Evolutionary conservation across 2,329 filamentous ascomycete genomes (phyloP).

Genomic region (Xenosphaeropsis pyriputrescens): DNA sequence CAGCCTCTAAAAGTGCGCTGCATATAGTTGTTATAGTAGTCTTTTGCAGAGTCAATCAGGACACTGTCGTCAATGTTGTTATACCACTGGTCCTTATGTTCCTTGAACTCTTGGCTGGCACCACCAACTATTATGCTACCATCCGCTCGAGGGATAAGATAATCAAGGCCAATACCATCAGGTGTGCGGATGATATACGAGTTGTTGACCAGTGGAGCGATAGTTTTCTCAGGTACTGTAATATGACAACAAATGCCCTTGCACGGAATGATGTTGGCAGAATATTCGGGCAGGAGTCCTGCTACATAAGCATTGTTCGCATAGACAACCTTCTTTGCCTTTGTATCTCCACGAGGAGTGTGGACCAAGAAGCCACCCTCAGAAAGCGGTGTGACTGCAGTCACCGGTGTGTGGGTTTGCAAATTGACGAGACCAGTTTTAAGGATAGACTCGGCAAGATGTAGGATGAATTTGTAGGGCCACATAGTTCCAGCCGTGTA

Average conservation of each 20-base stretch:
- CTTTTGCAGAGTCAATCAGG: conserved; percentile 24
- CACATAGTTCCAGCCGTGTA: conserved; percentile 21
- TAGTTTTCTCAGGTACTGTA: conserved; percentile 4
- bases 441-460: conserved; percentile 31
- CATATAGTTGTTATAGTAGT: conserved; percentile 33
- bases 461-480: conserved; percentile 44
- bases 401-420: conserved; percentile 34
- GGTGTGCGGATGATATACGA: neutral
- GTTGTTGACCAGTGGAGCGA: conserved; percentile 4
- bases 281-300: conserved; percentile 40
- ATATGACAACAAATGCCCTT: conserved; percentile 28
- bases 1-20: conserved; percentile 30
- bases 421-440: conserved; percentile 27
- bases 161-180: conserved; percentile 3
- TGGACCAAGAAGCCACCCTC: conserved; percentile 27
- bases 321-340: conserved; percentile 38
- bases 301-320: conserved; percentile 57
- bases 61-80: conserved; percentile 28
- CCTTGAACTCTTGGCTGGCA: conserved; percentile 19
- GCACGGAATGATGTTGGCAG: conserved; percentile 44
- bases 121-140: conserved; percentile 24
- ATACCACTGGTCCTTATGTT: conserved; percentile 23
- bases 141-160: conserved; percentile 15
- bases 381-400: conserved; percentile 5
- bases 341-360: conserved; percentile 38